Percentiles rank a stretch among this genome's conserved stretches.
phyloP scores from a whole-genome alignment of 140 eudicot species.

The Ambrosia hybrid region DNA sequence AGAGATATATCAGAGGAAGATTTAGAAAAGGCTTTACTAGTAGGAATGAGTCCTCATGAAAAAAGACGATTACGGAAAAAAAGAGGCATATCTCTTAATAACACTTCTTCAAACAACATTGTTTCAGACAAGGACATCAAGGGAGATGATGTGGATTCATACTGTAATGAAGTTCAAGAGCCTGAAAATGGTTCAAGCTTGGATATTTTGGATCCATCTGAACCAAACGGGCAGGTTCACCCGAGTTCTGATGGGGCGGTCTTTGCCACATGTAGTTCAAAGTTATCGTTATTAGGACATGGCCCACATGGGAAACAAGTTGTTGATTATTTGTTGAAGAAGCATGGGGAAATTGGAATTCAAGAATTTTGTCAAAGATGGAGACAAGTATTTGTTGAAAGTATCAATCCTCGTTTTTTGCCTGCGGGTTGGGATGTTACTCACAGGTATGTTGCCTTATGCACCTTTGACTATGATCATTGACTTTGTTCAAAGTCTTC shows the following conservation, averaged over 20 bases:
- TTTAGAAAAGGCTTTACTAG: slow-evolving; percentile 73
- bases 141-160: slow-evolving; percentile 17
- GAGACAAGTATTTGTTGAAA: slow-evolving; percentile 94
- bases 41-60: slow-evolving; percentile 95
- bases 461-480: not conserved
- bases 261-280: slow-evolving; percentile 50
- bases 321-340: slow-evolving; percentile 60
- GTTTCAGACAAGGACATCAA: slow-evolving; percentile 18
- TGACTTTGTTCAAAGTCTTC: not conserved
- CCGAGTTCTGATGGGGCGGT: slow-evolving; percentile 18
- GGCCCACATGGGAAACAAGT: slow-evolving; percentile 98
- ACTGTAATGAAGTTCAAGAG: slow-evolving; percentile 12
- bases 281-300: slow-evolving; percentile 80
- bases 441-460: slow-evolving; percentile 63
- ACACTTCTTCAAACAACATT: slow-evolving; percentile 20
- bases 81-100: slow-evolving; percentile 41
- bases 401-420: slow-evolving; percentile 80
- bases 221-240: slow-evolving; percentile 15
- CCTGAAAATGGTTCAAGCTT: slow-evolving; percentile 15
- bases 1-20: slow-evolving; percentile 74
- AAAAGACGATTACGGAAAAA: slow-evolving; percentile 69
- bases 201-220: slow-evolving; percentile 32
- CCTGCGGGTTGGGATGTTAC: slow-evolving; percentile 97
- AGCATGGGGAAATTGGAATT: slow-evolving; percentile 85
- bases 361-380: slow-evolving; percentile 92